A percentile compares a stretch with the other conserved stretches of the same genome.
These are phyloP conservation scores for Dunaliella sp. DNA, from an alignment of 139 green algal species.

Conservation along the genomic window DNA sequence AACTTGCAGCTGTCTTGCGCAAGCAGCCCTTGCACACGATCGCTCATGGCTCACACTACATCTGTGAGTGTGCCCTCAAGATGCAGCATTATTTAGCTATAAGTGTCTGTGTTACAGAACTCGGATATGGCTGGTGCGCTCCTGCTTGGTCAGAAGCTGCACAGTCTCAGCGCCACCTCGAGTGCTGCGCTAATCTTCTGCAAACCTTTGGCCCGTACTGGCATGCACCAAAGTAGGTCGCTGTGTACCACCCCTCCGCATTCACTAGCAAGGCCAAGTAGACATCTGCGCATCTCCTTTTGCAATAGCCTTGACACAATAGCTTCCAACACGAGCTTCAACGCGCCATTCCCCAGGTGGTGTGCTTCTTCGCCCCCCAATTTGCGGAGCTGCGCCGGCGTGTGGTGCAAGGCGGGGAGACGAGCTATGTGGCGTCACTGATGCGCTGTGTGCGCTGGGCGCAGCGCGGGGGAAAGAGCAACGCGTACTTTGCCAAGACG, in stretches of 20 bases:
- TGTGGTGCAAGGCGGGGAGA: slow-evolving; percentile 59
- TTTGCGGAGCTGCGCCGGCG: slow-evolving; percentile 78
- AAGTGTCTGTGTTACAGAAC: too few relatives aligned
- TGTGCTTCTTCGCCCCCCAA: slow-evolving; percentile 81
- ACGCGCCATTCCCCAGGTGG: slow-evolving; percentile 32
- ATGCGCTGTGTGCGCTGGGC: slow-evolving; percentile 59
- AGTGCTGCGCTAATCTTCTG: too few relatives aligned
- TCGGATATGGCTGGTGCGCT: too few relatives aligned
- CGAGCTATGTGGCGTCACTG: slow-evolving; percentile 78
- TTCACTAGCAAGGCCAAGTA: background rate
- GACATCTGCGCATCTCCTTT: background rate
- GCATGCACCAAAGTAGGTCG: background rate
- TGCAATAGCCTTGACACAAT: background rate
- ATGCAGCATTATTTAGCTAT: too few relatives aligned
- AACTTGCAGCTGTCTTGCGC: too few relatives aligned
- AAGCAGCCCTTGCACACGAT: too few relatives aligned
- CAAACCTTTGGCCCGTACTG: background rate
- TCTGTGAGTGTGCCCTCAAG: too few relatives aligned
- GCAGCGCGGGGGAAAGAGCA: slow-evolving; percentile 80
- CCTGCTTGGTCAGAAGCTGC: too few relatives aligned
- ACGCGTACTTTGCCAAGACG: slow-evolving; percentile 90
- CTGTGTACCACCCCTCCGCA: background rate
- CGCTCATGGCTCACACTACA: too few relatives aligned
- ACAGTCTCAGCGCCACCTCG: background rate
- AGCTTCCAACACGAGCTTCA: background rate